Conservation (phyloP, 768 basidiomycete genomes). For the Psilocybe cubensis region DNA sequence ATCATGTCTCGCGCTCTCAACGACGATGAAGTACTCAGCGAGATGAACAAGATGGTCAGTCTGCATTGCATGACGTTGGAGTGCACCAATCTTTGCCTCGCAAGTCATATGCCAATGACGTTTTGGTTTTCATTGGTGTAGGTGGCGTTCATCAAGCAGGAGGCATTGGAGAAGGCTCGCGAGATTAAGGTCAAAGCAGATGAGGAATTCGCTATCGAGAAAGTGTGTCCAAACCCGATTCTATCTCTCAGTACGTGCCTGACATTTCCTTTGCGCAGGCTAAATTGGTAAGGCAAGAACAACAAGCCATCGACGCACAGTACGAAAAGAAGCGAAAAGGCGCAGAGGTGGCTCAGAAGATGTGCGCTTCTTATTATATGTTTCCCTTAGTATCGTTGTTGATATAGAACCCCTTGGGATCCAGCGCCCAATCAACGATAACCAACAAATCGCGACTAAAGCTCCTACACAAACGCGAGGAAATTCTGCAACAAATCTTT, state of each 20-base stretch:
- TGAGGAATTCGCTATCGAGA: conserved; percentile 99
- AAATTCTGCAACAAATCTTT: conserved; percentile 91
- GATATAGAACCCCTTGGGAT: neutral
- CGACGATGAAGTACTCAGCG: conserved; percentile 93
- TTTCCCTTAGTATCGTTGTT: neutral
- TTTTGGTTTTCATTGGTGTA: conserved; percentile 32
- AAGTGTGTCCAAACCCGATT: conserved; percentile 48
- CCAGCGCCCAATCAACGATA: conserved; percentile 90
- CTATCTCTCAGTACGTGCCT: neutral
- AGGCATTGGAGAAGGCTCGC: conserved; percentile 95
- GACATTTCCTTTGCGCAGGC: conserved; percentile 57
- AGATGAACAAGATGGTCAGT: conserved; percentile 98
- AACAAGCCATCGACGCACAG: conserved; percentile 90
- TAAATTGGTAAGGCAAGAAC: conserved; percentile 96
- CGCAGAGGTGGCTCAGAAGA: conserved; percentile 93
- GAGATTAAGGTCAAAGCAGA: conserved; percentile 98
- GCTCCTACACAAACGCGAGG: conserved; percentile 89
- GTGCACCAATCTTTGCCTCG: neutral
- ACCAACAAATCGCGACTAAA: conserved; percentile 95
- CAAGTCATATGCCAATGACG: neutral
- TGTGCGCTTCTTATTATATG: conserved; percentile 64
- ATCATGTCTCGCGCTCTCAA: conserved; percentile 80
- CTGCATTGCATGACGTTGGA: neutral
- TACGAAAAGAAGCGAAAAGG: conserved; percentile 97
- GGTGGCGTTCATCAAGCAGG: conserved; percentile 99